Evolutionary conservation across 1,139 yeast genomes (phyloP), one percentile per base, ranked within the genome.

Genomic region (Debaryomyces sp.): DNA sequence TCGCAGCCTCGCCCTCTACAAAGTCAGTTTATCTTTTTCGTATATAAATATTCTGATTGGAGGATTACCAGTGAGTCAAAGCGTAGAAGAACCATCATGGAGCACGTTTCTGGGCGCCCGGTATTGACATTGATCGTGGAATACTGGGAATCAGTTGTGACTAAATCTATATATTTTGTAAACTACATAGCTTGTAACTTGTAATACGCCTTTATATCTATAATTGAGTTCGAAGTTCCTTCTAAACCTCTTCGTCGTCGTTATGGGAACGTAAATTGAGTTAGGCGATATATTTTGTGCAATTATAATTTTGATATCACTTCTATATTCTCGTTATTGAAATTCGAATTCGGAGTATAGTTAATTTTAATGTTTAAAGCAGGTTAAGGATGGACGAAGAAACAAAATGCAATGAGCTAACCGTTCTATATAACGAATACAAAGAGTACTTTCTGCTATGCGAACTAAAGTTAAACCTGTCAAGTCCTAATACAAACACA

Each of bases 81-180:
- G 80, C 80, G 80, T 72, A 76, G 71, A 76, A 47, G 43, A 64
- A 74, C 71, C 72, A 52, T 54, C 53, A 52, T 55, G 77, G 77
- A 70, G 80, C 78, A 75, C 80, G 80, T 75, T 76, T 67, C 81
- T 76, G 81, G 81, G 81, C 81, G 80, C 81, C 81, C 68, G 81
- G 66, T 75, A 73, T 74, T 75, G 81, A 76, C 77, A 61, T 35
- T 53, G 54, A 56, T 50, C 51, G 64, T 76, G 80, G 76, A 67
- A 72, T 73, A 73, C 67, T 75, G 80, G 81, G 81, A 76, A 76
- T 76, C 81, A 76, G 81, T 75, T 75, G 80, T 71, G 78, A 66
- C 80, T 74, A 75, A 67, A 75, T 68, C 50, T 57, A 49, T 27
- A 27, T 39, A 18, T 12, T 26, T 18, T 23, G 21, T 39, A 39